Evolutionary conservation across 2,329 filamentous ascomycete species (phyloP), one percentile per base, ranked within the genome.

Genomic region (Fusarium nodosum): DNA sequence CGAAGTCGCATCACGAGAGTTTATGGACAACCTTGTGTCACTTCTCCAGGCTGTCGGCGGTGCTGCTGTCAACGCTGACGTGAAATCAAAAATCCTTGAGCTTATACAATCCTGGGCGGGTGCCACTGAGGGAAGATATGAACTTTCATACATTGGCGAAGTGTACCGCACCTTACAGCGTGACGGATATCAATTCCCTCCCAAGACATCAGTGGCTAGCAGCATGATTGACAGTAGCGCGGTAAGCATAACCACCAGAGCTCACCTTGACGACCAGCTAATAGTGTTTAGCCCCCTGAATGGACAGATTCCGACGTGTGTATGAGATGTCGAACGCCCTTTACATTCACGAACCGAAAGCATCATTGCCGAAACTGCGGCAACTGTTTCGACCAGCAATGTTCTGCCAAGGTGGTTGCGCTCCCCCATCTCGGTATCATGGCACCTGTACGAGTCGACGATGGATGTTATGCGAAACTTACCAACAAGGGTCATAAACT

Each of bases 231-330:
- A 99, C 78, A 97, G 94, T 78, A 97, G 91, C 76, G 96, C 96
- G 65, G 93, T 97, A 87, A 79, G 91, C 86, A 41, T 33, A n/a
- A 55, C 15, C 18, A 24, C 3, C 8, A 10, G 33, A 6, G n/a
- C 20, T n/a, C 11, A 11, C 20, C 13, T 18, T 30, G 18, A 30
- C 18, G 11, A 28, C 20, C 26, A 38, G 56, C 66, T 73, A 39
- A 65, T 56, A 28, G 56, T 56, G 10, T 18, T 56, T 26, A 97
- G 91, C 96, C 96, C 12, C 96, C 96, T 1, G 96, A 99, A 81
- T 99, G 96, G 96, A 90, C 91, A 52, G 96, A 99, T 81, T 97
- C 95, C 13, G 96, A 99, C 75, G 95, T 99, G 33, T 99, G 96
- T 79, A 97, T 99, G 94, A 91, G 96, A 77, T 99, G 96, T 79